Conservation (phyloP, 805 yeast species). For the Clavispora carvajalis region DNA sequence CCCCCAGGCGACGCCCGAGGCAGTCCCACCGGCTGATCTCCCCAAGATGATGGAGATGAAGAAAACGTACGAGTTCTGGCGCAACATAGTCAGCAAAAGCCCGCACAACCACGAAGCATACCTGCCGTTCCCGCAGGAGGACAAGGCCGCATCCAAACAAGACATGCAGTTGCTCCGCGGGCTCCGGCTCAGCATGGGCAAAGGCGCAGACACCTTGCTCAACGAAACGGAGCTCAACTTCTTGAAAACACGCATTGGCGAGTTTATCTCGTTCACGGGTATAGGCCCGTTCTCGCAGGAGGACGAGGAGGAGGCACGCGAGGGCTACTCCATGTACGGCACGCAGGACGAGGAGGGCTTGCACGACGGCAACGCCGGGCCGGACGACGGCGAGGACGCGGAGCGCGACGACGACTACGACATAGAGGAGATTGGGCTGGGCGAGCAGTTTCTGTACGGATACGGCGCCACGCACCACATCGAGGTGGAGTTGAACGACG, state of each 20-base stretch:
- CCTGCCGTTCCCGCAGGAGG: constrained; percentile 27
- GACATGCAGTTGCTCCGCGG: not conserved
- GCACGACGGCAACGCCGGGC: constrained; percentile 28
- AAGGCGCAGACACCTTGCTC: constrained; percentile 1
- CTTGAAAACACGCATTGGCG: constrained; percentile 1
- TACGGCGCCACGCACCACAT: constrained; percentile 34
- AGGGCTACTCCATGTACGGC: constrained; percentile 20
- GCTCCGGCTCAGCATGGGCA: not conserved
- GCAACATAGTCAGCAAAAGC: constrained; percentile 23
- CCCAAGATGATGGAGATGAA: constrained; percentile 14
- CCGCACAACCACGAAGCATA: constrained; percentile 18
- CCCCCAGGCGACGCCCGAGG: not conserved
- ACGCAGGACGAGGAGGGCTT: constrained; percentile 37
- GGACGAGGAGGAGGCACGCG: constrained; percentile 7
- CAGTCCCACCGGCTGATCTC: constrained; percentile 6
- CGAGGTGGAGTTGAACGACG: constrained; percentile 36
- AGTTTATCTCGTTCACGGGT: constrained; percentile 3
- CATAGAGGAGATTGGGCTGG: constrained; percentile 29
- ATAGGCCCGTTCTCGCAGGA: constrained; percentile 1
- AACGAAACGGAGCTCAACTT: constrained; percentile 2
- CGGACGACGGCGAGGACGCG: constrained; percentile 11
- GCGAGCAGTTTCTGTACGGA: constrained; percentile 23
- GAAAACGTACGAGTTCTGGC: constrained; percentile 37
- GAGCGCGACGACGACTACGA: constrained; percentile 33
- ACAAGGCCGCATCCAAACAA: constrained; percentile 1